phyloP scores from a whole-genome alignment of 2,329 filamentous ascomycete genomes.

The Penicillium aurantiogriseum region DNA sequence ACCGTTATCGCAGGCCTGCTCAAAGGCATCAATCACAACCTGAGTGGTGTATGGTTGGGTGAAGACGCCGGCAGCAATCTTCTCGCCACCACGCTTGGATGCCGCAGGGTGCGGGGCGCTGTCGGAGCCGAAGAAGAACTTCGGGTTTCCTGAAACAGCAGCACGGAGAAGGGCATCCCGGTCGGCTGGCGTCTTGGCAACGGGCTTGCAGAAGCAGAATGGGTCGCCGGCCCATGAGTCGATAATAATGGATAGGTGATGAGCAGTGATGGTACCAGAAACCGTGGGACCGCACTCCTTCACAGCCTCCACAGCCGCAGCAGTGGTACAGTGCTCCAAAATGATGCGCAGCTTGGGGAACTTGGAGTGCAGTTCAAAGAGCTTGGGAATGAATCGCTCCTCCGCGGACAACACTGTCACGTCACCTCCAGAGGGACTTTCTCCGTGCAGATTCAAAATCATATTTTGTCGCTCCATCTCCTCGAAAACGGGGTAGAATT shows the following conservation, averaged over 20 bases:
- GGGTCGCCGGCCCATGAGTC: conserved; percentile 71
- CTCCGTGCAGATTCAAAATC: conserved; percentile 91
- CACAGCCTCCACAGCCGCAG: conserved; percentile 76
- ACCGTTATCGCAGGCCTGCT: conserved; percentile 54
- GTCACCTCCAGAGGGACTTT: conserved; percentile 45
- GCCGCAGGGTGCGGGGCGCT: conserved; percentile 64
- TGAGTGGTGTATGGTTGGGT: conserved; percentile 61
- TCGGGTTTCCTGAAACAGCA: conserved; percentile 53
- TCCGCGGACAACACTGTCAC: conserved; percentile 67
- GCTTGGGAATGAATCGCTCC: conserved; percentile 74
- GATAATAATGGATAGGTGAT: conserved; percentile 78
- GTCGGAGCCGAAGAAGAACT: conserved; percentile 70
- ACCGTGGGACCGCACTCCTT: conserved; percentile 74
- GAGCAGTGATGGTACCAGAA: conserved; percentile 69
- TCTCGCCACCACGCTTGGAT: conserved; percentile 56
- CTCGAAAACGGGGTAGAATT: conserved; percentile 65
- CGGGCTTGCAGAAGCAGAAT: conserved; percentile 77
- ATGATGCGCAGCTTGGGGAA: conserved; percentile 64
- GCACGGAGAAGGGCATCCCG: conserved; percentile 69
- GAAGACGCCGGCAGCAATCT: conserved; percentile 58
- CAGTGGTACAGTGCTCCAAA: conserved; percentile 85
- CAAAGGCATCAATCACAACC: conserved; percentile 59
- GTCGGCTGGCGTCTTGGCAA: conserved; percentile 70
- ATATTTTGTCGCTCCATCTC: conserved; percentile 83
- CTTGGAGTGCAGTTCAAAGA: conserved; percentile 67